Evolutionary conservation across 139 green algal genomes (phyloP).

Genomic region (Chlamydomonas eustigma): DNA sequence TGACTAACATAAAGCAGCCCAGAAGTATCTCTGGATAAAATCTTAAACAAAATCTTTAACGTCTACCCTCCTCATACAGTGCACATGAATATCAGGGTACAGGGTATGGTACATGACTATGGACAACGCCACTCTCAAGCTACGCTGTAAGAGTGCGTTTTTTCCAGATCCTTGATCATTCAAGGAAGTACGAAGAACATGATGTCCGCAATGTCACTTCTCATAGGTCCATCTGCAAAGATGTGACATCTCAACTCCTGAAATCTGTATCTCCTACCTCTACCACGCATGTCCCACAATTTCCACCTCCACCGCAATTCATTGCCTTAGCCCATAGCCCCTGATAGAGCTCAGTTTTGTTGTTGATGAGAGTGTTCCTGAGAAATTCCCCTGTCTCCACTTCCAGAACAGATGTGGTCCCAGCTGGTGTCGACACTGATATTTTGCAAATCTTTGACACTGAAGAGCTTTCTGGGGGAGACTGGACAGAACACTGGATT

Average conservation of each 20-base stretch:
- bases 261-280: too few species aligned
- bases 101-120: too few species aligned
- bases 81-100: not conserved
- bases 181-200: not conserved
- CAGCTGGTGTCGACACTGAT: not conserved
- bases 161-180: too few species aligned
- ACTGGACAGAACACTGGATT: not conserved
- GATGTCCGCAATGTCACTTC: not conserved
- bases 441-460: too few species aligned
- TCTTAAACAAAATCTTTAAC: not conserved
- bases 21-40: not conserved
- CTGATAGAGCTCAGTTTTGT: slow-evolving; percentile 2
- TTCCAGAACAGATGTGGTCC: not conserved
- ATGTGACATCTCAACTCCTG: not conserved
- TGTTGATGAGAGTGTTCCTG: not conserved
- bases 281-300: slow-evolving; percentile 23
- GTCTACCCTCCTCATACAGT: not conserved
- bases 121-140: too few species aligned
- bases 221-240: not conserved
- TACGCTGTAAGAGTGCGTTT: too few species aligned
- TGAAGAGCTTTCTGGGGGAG: too few species aligned
- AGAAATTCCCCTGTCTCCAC: not conserved
- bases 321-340: slow-evolving; percentile 17
- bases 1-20: not conserved
- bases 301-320: slow-evolving; percentile 26